Evolutionary conservation across 129 eudicot genomes (phyloP), one percentile per base, ranked within the genome.

Genomic region (Tanacetum coccineum): DNA sequence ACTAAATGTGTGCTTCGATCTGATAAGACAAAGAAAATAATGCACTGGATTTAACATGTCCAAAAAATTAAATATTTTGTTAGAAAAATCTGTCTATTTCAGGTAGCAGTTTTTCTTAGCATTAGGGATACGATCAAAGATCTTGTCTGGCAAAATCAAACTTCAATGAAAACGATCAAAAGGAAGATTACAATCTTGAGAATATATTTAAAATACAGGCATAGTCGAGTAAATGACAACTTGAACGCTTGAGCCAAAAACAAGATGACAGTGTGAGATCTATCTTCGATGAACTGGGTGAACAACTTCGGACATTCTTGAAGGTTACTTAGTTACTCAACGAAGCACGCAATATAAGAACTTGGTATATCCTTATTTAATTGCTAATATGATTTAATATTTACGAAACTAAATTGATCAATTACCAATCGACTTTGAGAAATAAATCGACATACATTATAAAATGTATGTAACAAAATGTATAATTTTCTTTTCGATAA

Each of bases 131-230:
- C 12, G 20, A 18, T 20, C 32, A 11, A 55, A 17, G 32, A 55
- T 55, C 60, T 20, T 25, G 22, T 55, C 60, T 17, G 60, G 60
- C 60, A 55, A 55, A 36, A 55, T 55, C 17, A 3, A 55, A 21
- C 21, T 11, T 21, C 61, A 55, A 11, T 55, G 61, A 18, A 55
- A 55, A 55, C 6, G 13, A 55, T 4, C 61, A 20, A 6, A 55
- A 55, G 14, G 61, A 21, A 55, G 28, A 26, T 21, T 21, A 11
- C 15, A 55, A 55, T 55, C 14, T 55, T 55, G 6, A 55, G 6
- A 54, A 49, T 4, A 3, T 49, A 49, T 49, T 49, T 49, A 14
- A 14, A 3, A 53, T 17, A 13, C 11, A 53, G 13, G 1, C 13
- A 19, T 17, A 19, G 2, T 8, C 13, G 28, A 53, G 11, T 8